A percentile compares a stretch with the other conserved stretches of the same genome.
phyloP scores from a whole-genome alignment of 2,329 filamentous ascomycete species.

The Ampelomyces quisqualis region DNA sequence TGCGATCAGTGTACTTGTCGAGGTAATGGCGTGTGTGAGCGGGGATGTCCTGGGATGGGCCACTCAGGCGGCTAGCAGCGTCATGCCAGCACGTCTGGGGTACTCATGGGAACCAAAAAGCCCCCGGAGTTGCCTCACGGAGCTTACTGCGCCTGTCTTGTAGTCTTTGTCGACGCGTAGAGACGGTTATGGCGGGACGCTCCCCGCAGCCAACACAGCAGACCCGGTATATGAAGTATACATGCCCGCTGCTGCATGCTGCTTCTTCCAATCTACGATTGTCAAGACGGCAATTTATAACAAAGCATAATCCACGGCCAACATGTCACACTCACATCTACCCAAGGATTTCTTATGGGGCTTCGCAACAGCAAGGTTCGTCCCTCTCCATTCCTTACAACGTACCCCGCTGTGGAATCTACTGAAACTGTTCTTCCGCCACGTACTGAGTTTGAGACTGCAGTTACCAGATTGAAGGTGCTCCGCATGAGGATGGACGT shows the following conservation, averaged over 20 bases:
- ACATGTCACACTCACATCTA: conserved; percentile 41
- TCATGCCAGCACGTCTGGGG: conserved; percentile 17
- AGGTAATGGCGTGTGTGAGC: conserved; percentile 16
- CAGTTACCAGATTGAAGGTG: conserved; percentile 88
- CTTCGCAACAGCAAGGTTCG: conserved; percentile 47
- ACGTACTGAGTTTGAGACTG: conserved; percentile 23
- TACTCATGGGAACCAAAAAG: conserved; percentile 19
- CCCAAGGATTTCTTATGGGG: conserved; percentile 47
- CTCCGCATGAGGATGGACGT: conserved; percentile 71
- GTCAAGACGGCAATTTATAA: conserved; percentile 9
- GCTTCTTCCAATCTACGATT: conserved; percentile 6
- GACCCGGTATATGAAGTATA: conserved; percentile 38
- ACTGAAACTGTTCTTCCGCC: conserved; percentile 6
- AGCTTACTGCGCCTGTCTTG: conserved; percentile 29
- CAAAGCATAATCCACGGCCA: conserved; percentile 10
- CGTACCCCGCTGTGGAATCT: conserved; percentile 25
- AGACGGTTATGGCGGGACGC: conserved; percentile 42
- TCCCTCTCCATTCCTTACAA: conserved; percentile 21
- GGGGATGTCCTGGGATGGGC: conserved; percentile 18
- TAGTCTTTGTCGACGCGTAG: conserved; percentile 32
- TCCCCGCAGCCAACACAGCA: conserved; percentile 34
- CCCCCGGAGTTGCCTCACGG: conserved; percentile 19
- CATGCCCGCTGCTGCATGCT: conserved; percentile 18
- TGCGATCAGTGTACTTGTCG: conserved; percentile 18
- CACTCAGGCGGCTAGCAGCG: conserved; percentile 26